Conservation (phyloP, 2,329 filamentous ascomycete genomes). For the Cladosporium cucumerinum region DNA sequence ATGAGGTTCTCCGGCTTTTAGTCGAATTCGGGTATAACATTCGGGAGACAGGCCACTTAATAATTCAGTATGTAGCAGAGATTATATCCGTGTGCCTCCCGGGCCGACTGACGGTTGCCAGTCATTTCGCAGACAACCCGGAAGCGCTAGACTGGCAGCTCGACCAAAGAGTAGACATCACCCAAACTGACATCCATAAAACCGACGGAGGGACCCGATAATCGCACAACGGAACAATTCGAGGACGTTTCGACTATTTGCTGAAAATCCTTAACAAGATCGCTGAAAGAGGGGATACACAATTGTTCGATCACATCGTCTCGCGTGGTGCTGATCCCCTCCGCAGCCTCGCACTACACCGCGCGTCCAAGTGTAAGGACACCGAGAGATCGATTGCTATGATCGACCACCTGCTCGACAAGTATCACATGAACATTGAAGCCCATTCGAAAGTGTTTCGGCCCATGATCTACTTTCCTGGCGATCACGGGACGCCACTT, state of each 20-base stretch:
- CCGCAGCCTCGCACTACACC: conserved; percentile 17
- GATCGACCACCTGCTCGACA: conserved; percentile 18
- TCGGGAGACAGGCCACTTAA: neutral
- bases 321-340: conserved; percentile 16
- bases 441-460: conserved; percentile 15
- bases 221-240: neutral
- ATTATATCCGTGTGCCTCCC: neutral
- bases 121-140: conserved; percentile 13
- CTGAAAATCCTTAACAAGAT: conserved; percentile 17
- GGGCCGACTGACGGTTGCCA: neutral
- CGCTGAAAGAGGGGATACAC: conserved; percentile 17
- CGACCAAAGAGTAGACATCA: neutral
- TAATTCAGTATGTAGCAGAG: neutral
- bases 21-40: conserved; percentile 3
- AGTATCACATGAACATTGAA: conserved; percentile 17
- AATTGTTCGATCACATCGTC: conserved; percentile 19
- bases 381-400: conserved; percentile 3
- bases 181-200: neutral
- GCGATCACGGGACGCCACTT: conserved; percentile 16
- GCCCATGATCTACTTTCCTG: neutral
- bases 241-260: conserved; percentile 10
- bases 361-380: conserved; percentile 14
- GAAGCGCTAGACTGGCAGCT: conserved; percentile 16
- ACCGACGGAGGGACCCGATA: neutral
- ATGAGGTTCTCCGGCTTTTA: neutral